phyloP scores from a whole-genome alignment of 2,329 filamentous ascomycete genomes.

The Bipolaris oryzae region DNA sequence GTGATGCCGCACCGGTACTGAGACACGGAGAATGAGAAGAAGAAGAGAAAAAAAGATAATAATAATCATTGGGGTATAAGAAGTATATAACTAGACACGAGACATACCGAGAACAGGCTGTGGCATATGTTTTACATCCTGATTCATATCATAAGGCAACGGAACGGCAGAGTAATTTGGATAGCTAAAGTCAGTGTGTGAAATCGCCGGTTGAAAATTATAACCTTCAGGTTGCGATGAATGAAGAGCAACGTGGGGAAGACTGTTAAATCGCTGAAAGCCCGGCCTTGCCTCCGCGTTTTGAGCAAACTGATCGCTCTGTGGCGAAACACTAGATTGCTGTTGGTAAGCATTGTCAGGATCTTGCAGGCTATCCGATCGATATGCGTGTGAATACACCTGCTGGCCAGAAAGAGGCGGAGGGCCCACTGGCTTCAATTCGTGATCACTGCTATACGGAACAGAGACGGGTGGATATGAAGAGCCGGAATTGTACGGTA shows the following conservation, averaged over 20 bases:
- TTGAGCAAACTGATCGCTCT: constrained; percentile 32
- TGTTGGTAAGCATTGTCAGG: constrained; percentile 31
- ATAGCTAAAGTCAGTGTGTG: constrained; percentile 36
- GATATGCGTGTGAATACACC: constrained; percentile 35
- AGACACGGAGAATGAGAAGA: constrained; percentile 22
- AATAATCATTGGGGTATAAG: constrained; percentile 43
- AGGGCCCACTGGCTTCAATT: constrained; percentile 28
- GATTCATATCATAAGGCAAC: constrained; percentile 45
- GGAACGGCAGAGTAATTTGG: constrained; percentile 41
- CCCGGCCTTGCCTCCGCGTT: constrained; percentile 28
- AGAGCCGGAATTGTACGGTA: constrained; percentile 31
- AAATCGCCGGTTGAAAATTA: constrained; percentile 28
- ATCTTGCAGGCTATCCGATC: constrained; percentile 25
- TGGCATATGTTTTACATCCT: constrained; percentile 48
- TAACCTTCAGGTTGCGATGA: constrained; percentile 30
- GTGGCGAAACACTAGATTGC: constrained; percentile 30
- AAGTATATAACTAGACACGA: constrained; percentile 47
- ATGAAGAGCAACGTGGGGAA: constrained; percentile 28
- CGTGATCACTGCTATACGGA: constrained; percentile 30
- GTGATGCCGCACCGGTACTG: constrained; percentile 6
- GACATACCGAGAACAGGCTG: constrained; percentile 50
- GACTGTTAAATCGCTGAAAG: constrained; percentile 32
- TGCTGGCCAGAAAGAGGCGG: constrained; percentile 29
- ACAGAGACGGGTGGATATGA: constrained; percentile 36
- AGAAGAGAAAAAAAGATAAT: constrained; percentile 33